Conservation (phyloP, 768 basidiomycete genomes). For the Lentinula boryana region DNA sequence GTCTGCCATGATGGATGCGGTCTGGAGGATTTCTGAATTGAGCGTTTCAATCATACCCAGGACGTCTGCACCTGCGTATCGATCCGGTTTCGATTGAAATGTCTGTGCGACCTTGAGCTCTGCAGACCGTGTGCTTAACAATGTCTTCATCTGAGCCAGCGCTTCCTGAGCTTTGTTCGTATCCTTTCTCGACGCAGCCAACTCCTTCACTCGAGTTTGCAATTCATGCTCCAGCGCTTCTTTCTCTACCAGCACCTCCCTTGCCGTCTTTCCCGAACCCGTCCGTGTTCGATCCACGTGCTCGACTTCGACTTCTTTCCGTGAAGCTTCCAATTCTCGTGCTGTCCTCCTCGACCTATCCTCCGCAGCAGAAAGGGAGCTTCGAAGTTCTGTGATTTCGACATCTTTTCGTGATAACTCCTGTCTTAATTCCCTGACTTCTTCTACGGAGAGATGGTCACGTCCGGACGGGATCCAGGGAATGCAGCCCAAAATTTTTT, state of each 20-base stretch:
- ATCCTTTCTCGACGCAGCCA: constrained; percentile 19
- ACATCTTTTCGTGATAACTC: constrained; percentile 1
- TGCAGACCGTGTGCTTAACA: constrained; percentile 26
- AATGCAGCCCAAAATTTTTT: neutral
- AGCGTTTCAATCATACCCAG: constrained; percentile 25
- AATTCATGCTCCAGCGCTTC: constrained; percentile 15
- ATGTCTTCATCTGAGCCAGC: constrained; percentile 19
- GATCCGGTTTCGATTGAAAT: constrained; percentile 28
- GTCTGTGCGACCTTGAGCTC: constrained; percentile 34
- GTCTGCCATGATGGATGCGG: constrained; percentile 30
- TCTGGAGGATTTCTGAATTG: constrained; percentile 31
- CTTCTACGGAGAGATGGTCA: neutral
- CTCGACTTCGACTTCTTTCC: constrained; percentile 9
- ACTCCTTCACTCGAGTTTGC: constrained; percentile 12
- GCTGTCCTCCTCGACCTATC: neutral
- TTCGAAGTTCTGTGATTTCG: constrained; percentile 3
- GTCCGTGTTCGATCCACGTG: constrained; percentile 10
- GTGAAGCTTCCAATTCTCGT: neutral
- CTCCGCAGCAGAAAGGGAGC: constrained; percentile 4
- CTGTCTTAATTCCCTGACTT: neutral
- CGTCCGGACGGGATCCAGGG: neutral
- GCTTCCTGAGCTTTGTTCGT: constrained; percentile 13
- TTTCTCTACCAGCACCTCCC: constrained; percentile 13
- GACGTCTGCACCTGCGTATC: constrained; percentile 29
- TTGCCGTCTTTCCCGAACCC: neutral